phyloP scores from a whole-genome alignment of 2,329 filamentous ascomycete genomes.

The Venturiaceae sp. region DNA sequence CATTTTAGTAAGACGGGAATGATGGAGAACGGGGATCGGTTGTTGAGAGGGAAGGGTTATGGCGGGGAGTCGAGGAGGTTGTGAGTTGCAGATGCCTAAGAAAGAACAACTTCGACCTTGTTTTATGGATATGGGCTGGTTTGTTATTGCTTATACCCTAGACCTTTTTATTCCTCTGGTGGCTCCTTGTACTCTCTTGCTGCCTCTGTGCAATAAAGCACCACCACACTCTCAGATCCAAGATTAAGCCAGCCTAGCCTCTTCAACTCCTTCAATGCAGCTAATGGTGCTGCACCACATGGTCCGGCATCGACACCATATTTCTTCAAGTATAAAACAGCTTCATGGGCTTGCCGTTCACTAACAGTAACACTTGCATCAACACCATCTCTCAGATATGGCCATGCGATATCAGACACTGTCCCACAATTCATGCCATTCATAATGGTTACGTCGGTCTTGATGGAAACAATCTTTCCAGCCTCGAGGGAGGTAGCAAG shows the following conservation, averaged over 20 bases:
- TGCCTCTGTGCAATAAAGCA: conserved; percentile 61
- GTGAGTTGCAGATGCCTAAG: background rate
- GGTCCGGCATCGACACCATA: conserved; percentile 46
- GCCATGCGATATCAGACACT: conserved; percentile 56
- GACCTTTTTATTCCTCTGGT: too few species aligned
- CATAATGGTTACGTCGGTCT: conserved; percentile 59
- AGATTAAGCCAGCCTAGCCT: conserved; percentile 26
- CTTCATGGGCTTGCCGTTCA: conserved; percentile 52
- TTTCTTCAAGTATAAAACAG: conserved; percentile 42
- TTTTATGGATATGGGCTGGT: too few species aligned
- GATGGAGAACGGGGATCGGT: background rate
- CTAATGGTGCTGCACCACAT: conserved; percentile 51
- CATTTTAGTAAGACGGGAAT: conserved; percentile 24
- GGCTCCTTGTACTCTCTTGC: conserved; percentile 37
- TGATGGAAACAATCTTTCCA: conserved; percentile 38
- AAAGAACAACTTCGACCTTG: too few species aligned
- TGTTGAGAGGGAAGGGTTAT: background rate
- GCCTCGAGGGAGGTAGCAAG: conserved; percentile 43
- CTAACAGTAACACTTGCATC: conserved; percentile 52
- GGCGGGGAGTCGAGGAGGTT: background rate
- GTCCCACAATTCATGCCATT: conserved; percentile 65
- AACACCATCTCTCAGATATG: conserved; percentile 45
- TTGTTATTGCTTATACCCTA: background rate
- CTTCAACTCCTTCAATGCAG: conserved; percentile 44
- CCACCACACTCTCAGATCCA: conserved; percentile 43